Percentiles rank a stretch among this genome's conserved stretches.
These are phyloP conservation scores for Cryptosporidium ubiquitum DNA, from an alignment of 169 alveolate genomes.

Conservation along the genomic window DNA sequence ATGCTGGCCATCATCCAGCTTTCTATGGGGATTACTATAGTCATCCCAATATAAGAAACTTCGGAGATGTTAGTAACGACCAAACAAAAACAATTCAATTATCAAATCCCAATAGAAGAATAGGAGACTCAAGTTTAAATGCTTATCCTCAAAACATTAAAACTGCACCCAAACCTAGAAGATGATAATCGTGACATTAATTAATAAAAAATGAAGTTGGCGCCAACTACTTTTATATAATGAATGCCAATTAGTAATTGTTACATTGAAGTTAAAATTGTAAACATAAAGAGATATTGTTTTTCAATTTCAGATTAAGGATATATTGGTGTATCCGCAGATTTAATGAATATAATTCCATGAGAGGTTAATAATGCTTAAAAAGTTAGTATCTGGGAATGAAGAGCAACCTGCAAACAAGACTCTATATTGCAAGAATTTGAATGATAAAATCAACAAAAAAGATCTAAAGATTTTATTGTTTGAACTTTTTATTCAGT, in stretches of 20 bases:
- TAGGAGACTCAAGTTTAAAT: neutral
- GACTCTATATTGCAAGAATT: constrained; percentile 59
- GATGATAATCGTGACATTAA: neutral
- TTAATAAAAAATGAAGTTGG: neutral
- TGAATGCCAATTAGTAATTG: too few species aligned
- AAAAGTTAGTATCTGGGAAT: constrained; percentile 42
- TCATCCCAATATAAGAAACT: neutral
- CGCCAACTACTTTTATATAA: neutral
- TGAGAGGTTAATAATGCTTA: constrained; percentile 22
- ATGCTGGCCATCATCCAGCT: neutral
- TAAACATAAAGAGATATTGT: neutral
- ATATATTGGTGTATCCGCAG: neutral
- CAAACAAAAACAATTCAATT: neutral
- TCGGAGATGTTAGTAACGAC: neutral
- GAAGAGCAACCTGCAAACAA: constrained; percentile 35
- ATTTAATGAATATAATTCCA: neutral
- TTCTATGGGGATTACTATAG: neutral
- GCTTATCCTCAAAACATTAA: constrained; percentile 12
- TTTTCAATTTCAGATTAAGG: neutral
- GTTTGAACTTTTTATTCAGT: constrained; percentile 64
- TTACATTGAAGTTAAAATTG: too few species aligned
- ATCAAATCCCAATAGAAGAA: neutral
- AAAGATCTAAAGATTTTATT: constrained; percentile 28
- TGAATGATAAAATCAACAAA: constrained; percentile 57
- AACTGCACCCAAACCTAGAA: constrained; percentile 47